Base-by-base conservation (phyloP, 2,329 filamentous ascomycete genomes). In the Chaetomium globosum region DNA sequence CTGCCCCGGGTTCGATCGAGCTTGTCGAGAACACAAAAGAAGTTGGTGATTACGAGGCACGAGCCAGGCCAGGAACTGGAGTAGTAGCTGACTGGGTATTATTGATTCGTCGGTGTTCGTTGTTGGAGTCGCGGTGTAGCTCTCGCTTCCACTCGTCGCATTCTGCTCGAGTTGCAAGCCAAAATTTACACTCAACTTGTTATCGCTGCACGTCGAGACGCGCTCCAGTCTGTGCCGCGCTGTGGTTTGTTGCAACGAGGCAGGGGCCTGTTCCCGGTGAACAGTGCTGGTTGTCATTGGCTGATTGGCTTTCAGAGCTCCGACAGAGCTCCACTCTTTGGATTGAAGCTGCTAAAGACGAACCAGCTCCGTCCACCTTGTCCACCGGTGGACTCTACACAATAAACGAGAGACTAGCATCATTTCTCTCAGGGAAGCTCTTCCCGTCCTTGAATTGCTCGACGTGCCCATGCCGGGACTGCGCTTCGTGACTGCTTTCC, bases 151-250 rank as follows among this genome's bases (percentile, higher is more conserved):
- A 65, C 64, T 61, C n/a, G 62, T 61, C 23, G 68, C 65, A 69
- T 69, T 67, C 55, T 64, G 64, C 53, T 66, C 53, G 53, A 58
- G 58, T 49, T 30, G 36, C 43, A 23, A 26, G 33, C 63, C 61
- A 66, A 66, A 71, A 68, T 66, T 65, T 66, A 56, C 55, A 26
- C 43, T 51, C 31, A 49, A 19, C 23, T 19, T 21, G 8, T 55
- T 46, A 19, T 62, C 71, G 72, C 74, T 56, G 77, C 77, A 79
- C 76, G 77, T 77, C 76, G 68, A 69, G 71, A 77, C 77, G 77
- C 77, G 77, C 71, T 74, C 67, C 63, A 65, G 59, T 63, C 54
- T 46, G 52, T 48, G 51, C 59, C 66, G 62, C 66, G 64, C 68
- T 66, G 57, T 58, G 53, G 58, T 64, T 64, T 65, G 62, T 59